Evolutionary conservation across 140 eudicot genomes (phyloP).

Genomic region (Bidens hawaiensis): DNA sequence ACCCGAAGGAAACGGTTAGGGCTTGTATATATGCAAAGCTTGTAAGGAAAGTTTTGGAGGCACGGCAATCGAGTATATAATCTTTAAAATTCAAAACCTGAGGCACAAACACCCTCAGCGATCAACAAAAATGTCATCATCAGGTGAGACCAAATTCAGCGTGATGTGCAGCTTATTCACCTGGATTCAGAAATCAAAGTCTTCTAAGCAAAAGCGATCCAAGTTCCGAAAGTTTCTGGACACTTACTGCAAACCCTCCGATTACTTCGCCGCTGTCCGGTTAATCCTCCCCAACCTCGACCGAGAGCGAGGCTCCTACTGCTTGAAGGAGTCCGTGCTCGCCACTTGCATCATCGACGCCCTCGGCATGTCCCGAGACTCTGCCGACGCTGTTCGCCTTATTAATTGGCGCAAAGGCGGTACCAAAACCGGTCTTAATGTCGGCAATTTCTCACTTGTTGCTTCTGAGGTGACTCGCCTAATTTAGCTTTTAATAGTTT

Average conservation of each 20-base stretch:
- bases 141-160: constrained; percentile 64
- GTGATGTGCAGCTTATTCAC: constrained; percentile 80
- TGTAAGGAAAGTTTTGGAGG: constrained; percentile 1
- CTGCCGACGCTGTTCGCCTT: constrained; percentile 73
- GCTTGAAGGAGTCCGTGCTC: constrained; percentile 81
- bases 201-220: constrained; percentile 58
- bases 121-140: constrained; percentile 39
- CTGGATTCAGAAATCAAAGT: constrained; percentile 77
- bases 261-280: constrained; percentile 73
- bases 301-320: constrained; percentile 91
- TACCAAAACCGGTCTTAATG: constrained; percentile 66
- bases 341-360: constrained; percentile 94
- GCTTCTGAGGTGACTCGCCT: constrained; percentile 61
- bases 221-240: constrained; percentile 86
- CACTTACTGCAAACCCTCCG: constrained; percentile 57
- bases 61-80: constrained; percentile 4
- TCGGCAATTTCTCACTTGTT: constrained; percentile 77
- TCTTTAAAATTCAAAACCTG: constrained; percentile 7
- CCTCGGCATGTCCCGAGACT: constrained; percentile 79
- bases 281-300: constrained; percentile 76
- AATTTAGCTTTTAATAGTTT: background rate
- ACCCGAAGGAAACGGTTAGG: too few relatives aligned
- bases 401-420: constrained; percentile 99
- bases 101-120: constrained; percentile 16
- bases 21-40: constrained; percentile 16